Evolutionary conservation across 768 basidiomycete species (phyloP).

Genomic region (Chalciporus sphaerocephalus): DNA sequence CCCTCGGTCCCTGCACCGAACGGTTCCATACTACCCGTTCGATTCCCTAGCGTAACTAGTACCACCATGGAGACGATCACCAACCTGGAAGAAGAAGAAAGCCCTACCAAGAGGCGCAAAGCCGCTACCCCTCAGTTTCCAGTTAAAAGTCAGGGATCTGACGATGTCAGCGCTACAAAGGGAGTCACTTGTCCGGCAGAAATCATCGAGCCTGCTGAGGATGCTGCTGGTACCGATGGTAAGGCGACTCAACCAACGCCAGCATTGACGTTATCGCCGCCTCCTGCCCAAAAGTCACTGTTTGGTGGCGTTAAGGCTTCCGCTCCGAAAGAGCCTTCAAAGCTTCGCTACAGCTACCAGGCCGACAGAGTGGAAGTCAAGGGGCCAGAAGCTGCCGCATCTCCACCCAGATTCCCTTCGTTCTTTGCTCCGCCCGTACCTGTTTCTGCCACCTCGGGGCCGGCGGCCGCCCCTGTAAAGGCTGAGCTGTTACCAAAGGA

Average conservation of each 20-base stretch:
- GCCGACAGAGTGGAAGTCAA: slow-evolving; percentile 44
- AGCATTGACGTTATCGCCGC: slow-evolving; percentile 14
- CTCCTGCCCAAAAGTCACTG: slow-evolving; percentile 19
- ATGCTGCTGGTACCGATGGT: slow-evolving; percentile 13
- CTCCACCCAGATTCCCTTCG: slow-evolving; percentile 9
- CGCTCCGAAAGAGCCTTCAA: slow-evolving; percentile 73
- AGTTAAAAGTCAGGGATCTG: slow-evolving; percentile 27
- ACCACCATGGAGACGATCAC: slow-evolving; percentile 35
- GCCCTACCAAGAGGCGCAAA: slow-evolving; percentile 47
- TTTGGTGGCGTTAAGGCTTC: slow-evolving; percentile 41
- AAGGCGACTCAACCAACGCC: slow-evolving; percentile 6
- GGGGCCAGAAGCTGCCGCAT: slow-evolving; percentile 8
- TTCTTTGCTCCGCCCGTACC: slow-evolving; percentile 23
- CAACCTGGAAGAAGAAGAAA: slow-evolving; percentile 37
- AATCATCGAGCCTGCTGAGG: slow-evolving; percentile 37
- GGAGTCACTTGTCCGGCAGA: slow-evolving; percentile 33
- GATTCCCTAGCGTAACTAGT: background rate
- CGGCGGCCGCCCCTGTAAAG: slow-evolving; percentile 11
- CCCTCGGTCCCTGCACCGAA: slow-evolving; percentile 13
- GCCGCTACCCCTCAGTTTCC: slow-evolving; percentile 21
- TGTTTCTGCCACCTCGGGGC: background rate
- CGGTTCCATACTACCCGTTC: slow-evolving; percentile 8
- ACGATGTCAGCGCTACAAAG: slow-evolving; percentile 28
- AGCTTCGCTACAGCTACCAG: slow-evolving; percentile 68
- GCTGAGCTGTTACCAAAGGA: slow-evolving; percentile 27